phyloP scores from a whole-genome alignment of 768 basidiomycete species.

The Psilocybe sp. region DNA sequence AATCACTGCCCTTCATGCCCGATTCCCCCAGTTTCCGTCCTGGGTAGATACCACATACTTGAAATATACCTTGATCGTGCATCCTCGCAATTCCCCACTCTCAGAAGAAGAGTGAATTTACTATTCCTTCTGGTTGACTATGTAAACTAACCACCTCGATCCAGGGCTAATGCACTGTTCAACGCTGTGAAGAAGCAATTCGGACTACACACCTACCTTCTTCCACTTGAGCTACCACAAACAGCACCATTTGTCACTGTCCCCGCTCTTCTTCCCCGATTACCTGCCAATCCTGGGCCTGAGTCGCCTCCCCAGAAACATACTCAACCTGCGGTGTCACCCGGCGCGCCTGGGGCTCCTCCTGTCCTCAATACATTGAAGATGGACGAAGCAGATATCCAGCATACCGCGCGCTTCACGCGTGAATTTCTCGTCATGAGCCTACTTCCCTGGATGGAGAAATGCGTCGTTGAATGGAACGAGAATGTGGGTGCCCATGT shows the following conservation, averaged over 20 bases:
- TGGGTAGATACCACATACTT: slow-evolving; percentile 79
- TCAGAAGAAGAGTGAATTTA: slow-evolving; percentile 75
- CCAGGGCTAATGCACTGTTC: slow-evolving; percentile 72
- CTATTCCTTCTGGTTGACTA: neutral
- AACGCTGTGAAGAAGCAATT: slow-evolving; percentile 89
- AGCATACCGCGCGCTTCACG: slow-evolving; percentile 71
- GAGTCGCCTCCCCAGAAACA: slow-evolving; percentile 25
- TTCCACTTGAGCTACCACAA: slow-evolving; percentile 58
- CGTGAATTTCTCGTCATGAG: slow-evolving; percentile 89
- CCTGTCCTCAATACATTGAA: slow-evolving; percentile 40
- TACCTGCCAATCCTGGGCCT: slow-evolving; percentile 49
- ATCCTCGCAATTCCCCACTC: slow-evolving; percentile 64
- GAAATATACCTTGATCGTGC: slow-evolving; percentile 75
- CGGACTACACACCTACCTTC: slow-evolving; percentile 73
- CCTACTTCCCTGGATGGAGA: slow-evolving; percentile 96
- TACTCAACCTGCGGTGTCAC: slow-evolving; percentile 14
- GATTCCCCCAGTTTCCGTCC: slow-evolving; percentile 63
- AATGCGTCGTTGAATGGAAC: slow-evolving; percentile 90
- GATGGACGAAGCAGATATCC: slow-evolving; percentile 71
- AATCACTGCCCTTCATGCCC: slow-evolving; percentile 70
- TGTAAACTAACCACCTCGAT: slow-evolving; percentile 3
- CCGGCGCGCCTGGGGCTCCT: slow-evolving; percentile 18
- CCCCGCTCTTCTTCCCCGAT: slow-evolving; percentile 61
- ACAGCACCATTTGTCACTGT: slow-evolving; percentile 69
- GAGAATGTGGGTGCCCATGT: slow-evolving; percentile 52